Evolutionary conservation across 2,329 filamentous ascomycete genomes (phyloP).

Genomic region (Xylariales sp.): DNA sequence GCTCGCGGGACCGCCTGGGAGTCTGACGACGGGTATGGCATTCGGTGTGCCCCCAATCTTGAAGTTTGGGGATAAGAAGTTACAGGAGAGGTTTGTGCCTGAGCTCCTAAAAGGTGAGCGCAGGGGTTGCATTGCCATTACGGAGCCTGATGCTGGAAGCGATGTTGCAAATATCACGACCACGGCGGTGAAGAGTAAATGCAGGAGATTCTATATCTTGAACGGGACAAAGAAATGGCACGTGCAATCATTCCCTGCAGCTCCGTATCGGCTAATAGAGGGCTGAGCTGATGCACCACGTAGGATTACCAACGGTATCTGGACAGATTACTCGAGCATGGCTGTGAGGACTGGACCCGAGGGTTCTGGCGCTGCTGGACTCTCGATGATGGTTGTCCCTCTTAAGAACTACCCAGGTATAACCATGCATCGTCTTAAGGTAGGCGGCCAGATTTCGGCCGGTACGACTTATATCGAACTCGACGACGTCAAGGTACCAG

Average conservation of each 20-base stretch:
- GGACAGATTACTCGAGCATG: constrained; percentile 64
- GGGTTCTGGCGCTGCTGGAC: constrained; percentile 55
- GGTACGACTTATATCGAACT: constrained; percentile 74
- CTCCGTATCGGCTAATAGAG: no score
- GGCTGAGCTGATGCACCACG: no score
- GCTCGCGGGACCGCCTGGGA: constrained; percentile 56
- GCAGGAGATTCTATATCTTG: constrained; percentile 64
- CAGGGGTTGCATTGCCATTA: constrained; percentile 71
- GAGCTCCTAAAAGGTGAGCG: constrained; percentile 63
- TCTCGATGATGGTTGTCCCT: constrained; percentile 66
- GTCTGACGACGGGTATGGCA: constrained; percentile 66
- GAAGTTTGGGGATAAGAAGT: constrained; percentile 58
- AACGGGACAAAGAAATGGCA: constrained; percentile 75
- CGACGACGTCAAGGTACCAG: constrained; percentile 68
- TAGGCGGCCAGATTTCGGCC: constrained; percentile 58
- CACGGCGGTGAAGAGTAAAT: constrained; percentile 55
- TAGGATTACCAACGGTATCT: constrained; percentile 67
- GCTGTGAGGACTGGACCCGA: constrained; percentile 63
- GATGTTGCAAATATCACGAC: constrained; percentile 72
- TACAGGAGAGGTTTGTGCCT: constrained; percentile 64
- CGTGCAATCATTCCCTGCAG: constrained; percentile 1
- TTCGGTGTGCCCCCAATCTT: constrained; percentile 69
- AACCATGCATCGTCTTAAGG: constrained; percentile 61
- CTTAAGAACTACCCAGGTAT: constrained; percentile 65
- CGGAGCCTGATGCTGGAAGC: constrained; percentile 68